Base-by-base conservation (phyloP, 176 grass and related monocot genomes). In the Tillandsia fasciculata region DNA sequence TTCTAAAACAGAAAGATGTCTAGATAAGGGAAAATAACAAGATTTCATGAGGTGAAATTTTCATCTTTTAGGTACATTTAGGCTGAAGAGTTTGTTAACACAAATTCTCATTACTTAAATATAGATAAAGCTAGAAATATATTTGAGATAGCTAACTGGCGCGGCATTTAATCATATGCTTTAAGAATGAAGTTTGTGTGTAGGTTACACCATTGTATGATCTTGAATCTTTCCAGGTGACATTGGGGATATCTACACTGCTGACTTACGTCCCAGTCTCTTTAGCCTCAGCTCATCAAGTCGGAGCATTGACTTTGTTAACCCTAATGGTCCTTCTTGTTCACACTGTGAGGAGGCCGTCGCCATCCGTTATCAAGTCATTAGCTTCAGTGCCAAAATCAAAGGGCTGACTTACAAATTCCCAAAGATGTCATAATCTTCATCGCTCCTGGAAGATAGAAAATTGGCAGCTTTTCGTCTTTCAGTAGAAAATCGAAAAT, bases 221-320 rank as follows among this genome's bases (percentile, higher is more conserved):
- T 48, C 66, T 48, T 61, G 80, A 1, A 11, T 70, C 24, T 29
- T 69, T 76, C 65, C 79, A 99, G 94, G 94, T 90, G 61, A 93
- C 94, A 10, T 47, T 99, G 84, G 94, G 89, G 66, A 90, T 99
- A 79, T 87, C 94, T 9, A 99, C 94, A 48, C 84, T 93, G 18
- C 66, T 99, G 47, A 90, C 83, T 71, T 99, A 88, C 58, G 94
- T 99, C 49, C 87, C 94, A 52, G 86, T 86, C 17, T 99, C 94
- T 5, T 67, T 99, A 71, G 87, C 86, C 20, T 99, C 94, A 66
- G 94, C 86, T 51, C 94, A 99, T 57, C 94, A 99, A 80, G 94
- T 89, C 79, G 94, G 94, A 26, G 94, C 94, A 58, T 82, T 93
- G 74, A 87, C 94, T 23, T 22, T 99, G 23, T 52, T 99, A 51